Conservation (phyloP, 306 rosid genomes). For the Oemleria cerasiformis region DNA sequence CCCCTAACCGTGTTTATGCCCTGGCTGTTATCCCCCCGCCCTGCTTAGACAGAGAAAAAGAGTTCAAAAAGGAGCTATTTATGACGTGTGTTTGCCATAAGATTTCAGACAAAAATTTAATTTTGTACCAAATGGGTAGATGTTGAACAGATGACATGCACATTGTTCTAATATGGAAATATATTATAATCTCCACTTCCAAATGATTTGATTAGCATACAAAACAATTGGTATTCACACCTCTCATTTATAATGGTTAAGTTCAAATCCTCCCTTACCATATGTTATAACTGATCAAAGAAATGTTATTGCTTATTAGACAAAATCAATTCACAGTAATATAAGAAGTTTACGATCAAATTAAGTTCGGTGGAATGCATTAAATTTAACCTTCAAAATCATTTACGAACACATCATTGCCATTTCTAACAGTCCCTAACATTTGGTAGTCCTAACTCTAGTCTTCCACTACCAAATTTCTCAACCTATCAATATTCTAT, state of each 20-base stretch:
- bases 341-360: not conserved
- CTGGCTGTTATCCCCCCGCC: conserved; percentile 44
- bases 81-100: not conserved
- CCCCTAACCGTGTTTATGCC: conserved; percentile 35
- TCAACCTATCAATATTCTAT: not conserved
- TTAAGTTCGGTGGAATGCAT: not conserved
- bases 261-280: not conserved
- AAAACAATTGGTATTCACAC: not conserved
- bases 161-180: not conserved
- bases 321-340: not conserved
- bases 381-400: conserved; percentile 6
- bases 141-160: not conserved
- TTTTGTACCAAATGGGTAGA: not conserved
- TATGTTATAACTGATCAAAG: not conserved
- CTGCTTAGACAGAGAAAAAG: conserved; percentile 40
- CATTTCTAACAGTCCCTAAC: not conserved
- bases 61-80: not conserved
- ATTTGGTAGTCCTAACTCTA: not conserved
- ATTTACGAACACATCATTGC: not conserved
- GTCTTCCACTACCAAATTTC: not conserved
- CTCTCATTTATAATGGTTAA: not conserved
- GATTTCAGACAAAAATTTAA: not conserved
- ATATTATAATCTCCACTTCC: not conserved
- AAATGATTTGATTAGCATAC: not conserved
- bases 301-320: not conserved